Percentiles rank a stretch among this genome's conserved stretches.
These are phyloP conservation scores for Phytopythium oedochilum DNA, from an alignment of 352 stramenopile species.

Conservation along the genomic window DNA sequence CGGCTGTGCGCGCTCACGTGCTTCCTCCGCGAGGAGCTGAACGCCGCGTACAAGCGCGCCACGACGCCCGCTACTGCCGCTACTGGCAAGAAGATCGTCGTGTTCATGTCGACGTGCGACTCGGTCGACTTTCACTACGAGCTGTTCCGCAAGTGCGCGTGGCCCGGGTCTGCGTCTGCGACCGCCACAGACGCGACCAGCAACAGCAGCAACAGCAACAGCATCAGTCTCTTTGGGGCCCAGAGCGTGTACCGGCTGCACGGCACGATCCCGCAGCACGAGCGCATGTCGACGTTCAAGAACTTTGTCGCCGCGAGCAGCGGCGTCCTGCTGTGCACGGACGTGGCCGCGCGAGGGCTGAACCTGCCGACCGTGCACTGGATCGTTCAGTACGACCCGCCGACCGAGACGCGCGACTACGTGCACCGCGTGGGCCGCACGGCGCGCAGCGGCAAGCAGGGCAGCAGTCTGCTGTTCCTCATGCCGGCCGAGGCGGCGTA, in stretches of 20 bases:
- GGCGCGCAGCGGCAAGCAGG: slow-evolving; percentile 96
- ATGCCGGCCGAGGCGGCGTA: slow-evolving; percentile 95
- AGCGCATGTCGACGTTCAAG: slow-evolving; percentile 95
- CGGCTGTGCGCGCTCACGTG: slow-evolving; percentile 90
- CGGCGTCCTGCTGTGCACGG: slow-evolving; percentile 96
- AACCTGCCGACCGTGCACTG: slow-evolving; percentile 97
- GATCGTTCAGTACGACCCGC: slow-evolving; percentile 98
- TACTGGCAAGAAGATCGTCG: slow-evolving; percentile 81
- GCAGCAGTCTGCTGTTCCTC: slow-evolving; percentile 96
- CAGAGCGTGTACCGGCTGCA: slow-evolving; percentile 87
- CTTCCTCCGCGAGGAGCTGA: slow-evolving; percentile 86
- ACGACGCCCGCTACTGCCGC: slow-evolving; percentile 2
- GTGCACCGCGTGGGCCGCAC: slow-evolving; percentile 99
- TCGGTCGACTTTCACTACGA: slow-evolving; percentile 95
- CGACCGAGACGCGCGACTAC: slow-evolving; percentile 98
- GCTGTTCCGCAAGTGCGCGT: slow-evolving; percentile 86
- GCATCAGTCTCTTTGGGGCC: slow-evolving; percentile 56
- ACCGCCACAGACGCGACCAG: background rate
- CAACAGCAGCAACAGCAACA: slow-evolving; percentile 14
- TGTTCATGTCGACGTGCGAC: slow-evolving; percentile 98
- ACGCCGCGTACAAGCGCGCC: slow-evolving; percentile 18
- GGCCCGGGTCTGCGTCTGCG: slow-evolving; percentile 25
- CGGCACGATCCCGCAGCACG: slow-evolving; percentile 95
- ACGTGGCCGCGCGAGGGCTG: slow-evolving; percentile 97
- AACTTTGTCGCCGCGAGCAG: slow-evolving; percentile 89